These are phyloP conservation scores for Trifolium subterraneum DNA, from an alignment of 306 rosid genomes.

Conservation along the genomic window DNA sequence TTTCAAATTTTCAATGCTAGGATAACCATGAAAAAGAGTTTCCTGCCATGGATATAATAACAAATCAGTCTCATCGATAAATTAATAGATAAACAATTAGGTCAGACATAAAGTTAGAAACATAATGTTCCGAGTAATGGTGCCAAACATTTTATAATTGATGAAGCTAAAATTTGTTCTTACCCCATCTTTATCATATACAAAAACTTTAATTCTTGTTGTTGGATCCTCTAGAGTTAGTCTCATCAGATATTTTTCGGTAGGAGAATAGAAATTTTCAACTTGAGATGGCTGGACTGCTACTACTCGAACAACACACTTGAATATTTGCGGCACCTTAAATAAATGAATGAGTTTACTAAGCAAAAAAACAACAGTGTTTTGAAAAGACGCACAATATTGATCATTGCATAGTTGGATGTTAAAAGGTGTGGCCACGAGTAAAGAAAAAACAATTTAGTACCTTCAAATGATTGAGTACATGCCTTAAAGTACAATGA, in stretches of 20 bases:
- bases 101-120: neutral
- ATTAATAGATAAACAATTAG: neutral
- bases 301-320: constrained; percentile 67
- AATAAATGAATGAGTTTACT: constrained; percentile 24
- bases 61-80: neutral
- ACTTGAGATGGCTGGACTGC: constrained; percentile 57
- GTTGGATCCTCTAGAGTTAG: constrained; percentile 83
- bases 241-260: constrained; percentile 55
- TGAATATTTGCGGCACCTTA: constrained; percentile 67
- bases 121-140: neutral
- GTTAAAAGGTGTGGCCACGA: neutral
- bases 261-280: constrained; percentile 39
- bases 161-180: constrained; percentile 21
- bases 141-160: constrained; percentile 5
- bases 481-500: constrained; percentile 61
- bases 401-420: neutral
- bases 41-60: constrained; percentile 44
- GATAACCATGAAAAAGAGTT: constrained; percentile 60
- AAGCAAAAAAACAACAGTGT: constrained; percentile 3
- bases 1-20: constrained; percentile 35
- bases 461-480: constrained; percentile 66
- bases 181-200: constrained; percentile 71
- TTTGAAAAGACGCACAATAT: neutral
- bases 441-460: constrained; percentile 17
- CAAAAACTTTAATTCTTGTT: constrained; percentile 70